phyloP scores from a whole-genome alignment of 371 early-diverging fungal species.

The Thermomucor indicae-seudaticae region DNA sequence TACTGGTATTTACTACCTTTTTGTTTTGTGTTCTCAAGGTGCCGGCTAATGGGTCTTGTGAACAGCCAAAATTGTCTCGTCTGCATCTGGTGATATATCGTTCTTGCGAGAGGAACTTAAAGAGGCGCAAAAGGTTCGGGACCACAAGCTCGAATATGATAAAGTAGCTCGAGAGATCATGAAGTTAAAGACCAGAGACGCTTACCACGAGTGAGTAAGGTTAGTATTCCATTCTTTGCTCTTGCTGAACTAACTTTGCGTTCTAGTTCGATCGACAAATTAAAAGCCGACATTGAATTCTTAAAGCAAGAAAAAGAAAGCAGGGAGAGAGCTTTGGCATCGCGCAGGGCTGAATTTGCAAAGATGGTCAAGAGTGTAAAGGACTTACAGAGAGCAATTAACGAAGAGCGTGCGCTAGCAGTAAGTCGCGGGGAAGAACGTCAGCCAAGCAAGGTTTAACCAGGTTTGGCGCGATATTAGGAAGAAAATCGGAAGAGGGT shows the following conservation, averaged over 20 bases:
- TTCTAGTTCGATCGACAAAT: constrained; percentile 26
- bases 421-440: constrained; percentile 11
- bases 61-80: constrained; percentile 22
- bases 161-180: constrained; percentile 50
- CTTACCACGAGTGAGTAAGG: constrained; percentile 40
- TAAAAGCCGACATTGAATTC: constrained; percentile 33
- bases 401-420: constrained; percentile 28
- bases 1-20: constrained; percentile 24
- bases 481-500: constrained; percentile 25
- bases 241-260: neutral
- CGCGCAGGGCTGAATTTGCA: constrained; percentile 25
- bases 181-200: constrained; percentile 38
- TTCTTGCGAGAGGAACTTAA: constrained; percentile 40
- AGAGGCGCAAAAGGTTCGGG: constrained; percentile 39
- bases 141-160: constrained; percentile 57
- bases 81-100: constrained; percentile 33
- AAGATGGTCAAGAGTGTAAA: constrained; percentile 20
- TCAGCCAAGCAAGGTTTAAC: neutral
- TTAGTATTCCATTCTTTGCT: neutral
- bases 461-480: constrained; percentile 8
- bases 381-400: constrained; percentile 25
- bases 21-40: too few relatives aligned
- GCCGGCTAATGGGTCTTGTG: too few relatives aligned
- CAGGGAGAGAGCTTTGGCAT: constrained; percentile 21
- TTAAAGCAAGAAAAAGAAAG: constrained; percentile 29